Conservation (phyloP, 768 basidiomycete species). For the Serpula lacrymans region DNA sequence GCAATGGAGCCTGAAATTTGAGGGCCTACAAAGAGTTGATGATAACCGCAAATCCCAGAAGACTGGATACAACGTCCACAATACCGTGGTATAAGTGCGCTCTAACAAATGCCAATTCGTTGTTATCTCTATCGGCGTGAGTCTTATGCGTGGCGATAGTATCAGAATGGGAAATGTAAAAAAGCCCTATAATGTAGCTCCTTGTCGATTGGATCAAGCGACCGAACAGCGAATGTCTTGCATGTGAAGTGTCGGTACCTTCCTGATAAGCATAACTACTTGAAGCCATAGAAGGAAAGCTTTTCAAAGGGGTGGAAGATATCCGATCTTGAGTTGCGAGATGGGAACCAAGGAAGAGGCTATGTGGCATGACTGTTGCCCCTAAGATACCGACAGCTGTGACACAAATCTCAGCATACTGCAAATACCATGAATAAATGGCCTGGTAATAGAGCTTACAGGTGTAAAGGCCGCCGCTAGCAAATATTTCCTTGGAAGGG, state of each 20-base stretch:
- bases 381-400: slow-evolving; percentile 70
- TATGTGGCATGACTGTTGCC: slow-evolving; percentile 93
- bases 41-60: slow-evolving; percentile 82
- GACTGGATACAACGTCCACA: slow-evolving; percentile 60
- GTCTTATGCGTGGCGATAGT: slow-evolving; percentile 34
- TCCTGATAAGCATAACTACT: too few species aligned
- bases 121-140: slow-evolving; percentile 57
- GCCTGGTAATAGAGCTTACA: slow-evolving; percentile 45
- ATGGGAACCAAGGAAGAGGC: slow-evolving; percentile 84
- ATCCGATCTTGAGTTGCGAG: slow-evolving; percentile 82
- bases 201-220: too few species aligned
- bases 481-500: slow-evolving; percentile 63
- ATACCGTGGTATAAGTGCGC: slow-evolving; percentile 66
- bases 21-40: slow-evolving; percentile 76
- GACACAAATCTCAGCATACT: not conserved
- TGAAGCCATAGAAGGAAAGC: too few species aligned
- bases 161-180: slow-evolving; percentile 21
- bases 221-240: too few species aligned
- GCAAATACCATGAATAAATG: slow-evolving; percentile 21
- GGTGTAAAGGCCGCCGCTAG: slow-evolving; percentile 57
- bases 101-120: slow-evolving; percentile 48
- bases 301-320: slow-evolving; percentile 27
- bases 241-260: too few species aligned
- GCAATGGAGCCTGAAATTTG: slow-evolving; percentile 1
- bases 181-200: slow-evolving; percentile 9